These are phyloP conservation scores for Diospyros lotus DNA, from an alignment of 148 eudicot genomes.

Conservation along the genomic window DNA sequence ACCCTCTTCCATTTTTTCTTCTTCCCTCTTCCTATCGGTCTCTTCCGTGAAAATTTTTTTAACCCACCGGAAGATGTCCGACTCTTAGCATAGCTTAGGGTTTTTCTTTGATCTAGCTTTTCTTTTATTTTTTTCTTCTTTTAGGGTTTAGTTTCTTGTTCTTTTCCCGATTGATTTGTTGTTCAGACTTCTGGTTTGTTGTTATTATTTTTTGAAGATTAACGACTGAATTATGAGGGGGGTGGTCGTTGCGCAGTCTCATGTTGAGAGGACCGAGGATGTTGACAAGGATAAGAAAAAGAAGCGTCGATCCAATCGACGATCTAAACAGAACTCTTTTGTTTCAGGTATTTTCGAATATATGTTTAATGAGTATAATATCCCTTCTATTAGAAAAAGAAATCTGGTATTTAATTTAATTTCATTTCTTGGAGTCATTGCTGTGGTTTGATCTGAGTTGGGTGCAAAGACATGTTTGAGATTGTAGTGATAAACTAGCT, in stretches of 20 bases:
- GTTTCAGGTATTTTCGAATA: constrained; percentile 37
- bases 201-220: not conserved
- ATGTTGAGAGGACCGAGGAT: constrained; percentile 23
- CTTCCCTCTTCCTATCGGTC: constrained; percentile 10
- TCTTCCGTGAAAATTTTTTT: constrained; percentile 47
- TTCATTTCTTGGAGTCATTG: not conserved
- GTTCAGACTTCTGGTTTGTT: not conserved
- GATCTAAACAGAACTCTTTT: constrained; percentile 48
- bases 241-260: constrained; percentile 31
- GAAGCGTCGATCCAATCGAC: constrained; percentile 56
- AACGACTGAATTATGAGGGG: constrained; percentile 27
- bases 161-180: constrained; percentile 4
- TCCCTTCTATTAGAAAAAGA: too few relatives aligned
- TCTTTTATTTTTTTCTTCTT: not conserved
- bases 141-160: not conserved
- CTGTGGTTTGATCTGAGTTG: constrained; percentile 4
- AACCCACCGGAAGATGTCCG: constrained; percentile 34
- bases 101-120: not conserved
- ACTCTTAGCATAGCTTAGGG: constrained; percentile 9
- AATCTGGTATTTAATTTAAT: too few relatives aligned
- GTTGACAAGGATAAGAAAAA: constrained; percentile 53
- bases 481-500: too few relatives aligned
- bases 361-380: not conserved
- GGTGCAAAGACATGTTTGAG: not conserved
- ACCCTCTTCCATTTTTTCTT: constrained; percentile 11